Percentiles rank a stretch among this genome's conserved stretches.
These are phyloP conservation scores for Simplicillium sp. DNA, from an alignment of 2,329 filamentous ascomycete genomes.

Conservation along the genomic window DNA sequence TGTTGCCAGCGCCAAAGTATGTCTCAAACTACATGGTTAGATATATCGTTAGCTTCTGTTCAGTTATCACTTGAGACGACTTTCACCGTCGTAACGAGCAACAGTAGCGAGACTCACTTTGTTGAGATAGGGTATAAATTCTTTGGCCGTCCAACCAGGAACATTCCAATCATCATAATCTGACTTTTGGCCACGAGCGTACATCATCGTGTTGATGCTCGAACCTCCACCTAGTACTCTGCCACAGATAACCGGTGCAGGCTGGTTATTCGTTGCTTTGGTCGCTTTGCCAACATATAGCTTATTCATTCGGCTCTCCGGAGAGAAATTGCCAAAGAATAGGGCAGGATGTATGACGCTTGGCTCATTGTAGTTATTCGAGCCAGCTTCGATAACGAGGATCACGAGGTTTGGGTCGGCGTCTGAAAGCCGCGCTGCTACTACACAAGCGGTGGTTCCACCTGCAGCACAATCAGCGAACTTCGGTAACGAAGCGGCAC, in stretches of 20 bases:
- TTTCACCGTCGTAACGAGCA: too few relatives aligned
- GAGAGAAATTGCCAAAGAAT: constrained; percentile 13
- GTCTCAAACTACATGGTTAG: constrained; percentile 39
- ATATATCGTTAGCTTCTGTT: too few relatives aligned
- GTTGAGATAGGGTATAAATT: constrained; percentile 19
- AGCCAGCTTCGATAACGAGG: constrained; percentile 21
- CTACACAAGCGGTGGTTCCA: constrained; percentile 19
- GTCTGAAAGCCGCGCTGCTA: constrained; percentile 19
- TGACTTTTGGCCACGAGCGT: constrained; percentile 18
- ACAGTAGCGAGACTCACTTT: constrained; percentile 19
- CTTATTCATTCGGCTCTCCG: constrained; percentile 13
- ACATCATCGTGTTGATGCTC: constrained; percentile 22
- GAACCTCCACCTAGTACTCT: constrained; percentile 20
- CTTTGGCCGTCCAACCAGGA: constrained; percentile 21
- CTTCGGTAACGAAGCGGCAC: too few relatives aligned
- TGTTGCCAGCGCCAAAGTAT: constrained; percentile 36
- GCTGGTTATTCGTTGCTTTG: constrained; percentile 12
- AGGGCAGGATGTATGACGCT: constrained; percentile 17
- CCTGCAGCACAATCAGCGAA: constrained; percentile 12
- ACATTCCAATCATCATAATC: constrained; percentile 25
- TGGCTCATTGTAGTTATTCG: constrained; percentile 16
- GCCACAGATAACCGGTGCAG: constrained; percentile 16
- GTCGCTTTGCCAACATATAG: constrained; percentile 17
- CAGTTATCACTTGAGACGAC: too few relatives aligned
- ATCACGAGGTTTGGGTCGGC: constrained; percentile 17